Conservation (phyloP, 2,329 filamentous ascomycete species). For the Claviceps fusiformis region DNA sequence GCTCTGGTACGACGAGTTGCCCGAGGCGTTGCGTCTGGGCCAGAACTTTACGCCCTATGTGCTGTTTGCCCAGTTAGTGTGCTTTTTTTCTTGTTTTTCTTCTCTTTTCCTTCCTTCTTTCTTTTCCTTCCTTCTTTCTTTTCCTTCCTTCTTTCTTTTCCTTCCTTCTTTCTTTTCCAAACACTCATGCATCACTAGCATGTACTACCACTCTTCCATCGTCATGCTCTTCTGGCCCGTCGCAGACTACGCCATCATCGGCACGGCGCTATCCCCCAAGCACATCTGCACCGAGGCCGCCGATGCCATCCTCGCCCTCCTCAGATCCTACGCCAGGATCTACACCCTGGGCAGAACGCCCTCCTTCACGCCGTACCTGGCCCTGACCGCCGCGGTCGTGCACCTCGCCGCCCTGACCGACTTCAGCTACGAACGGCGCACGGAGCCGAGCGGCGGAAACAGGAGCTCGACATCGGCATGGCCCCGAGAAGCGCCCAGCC, state of each 20-base stretch:
- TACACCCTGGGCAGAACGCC: slow-evolving; percentile 43
- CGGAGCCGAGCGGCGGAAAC: neutral
- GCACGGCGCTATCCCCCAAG: slow-evolving; percentile 46
- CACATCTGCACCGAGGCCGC: slow-evolving; percentile 52
- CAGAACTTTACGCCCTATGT: slow-evolving; percentile 60
- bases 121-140: too few species aligned
- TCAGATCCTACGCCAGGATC: slow-evolving; percentile 40
- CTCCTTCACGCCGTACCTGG: slow-evolving; percentile 46
- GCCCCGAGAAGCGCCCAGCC: neutral
- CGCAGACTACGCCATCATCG: slow-evolving; percentile 47
- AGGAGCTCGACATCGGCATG: neutral
- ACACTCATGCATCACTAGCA: slow-evolving; percentile 24
- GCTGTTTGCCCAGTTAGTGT: slow-evolving; percentile 56
- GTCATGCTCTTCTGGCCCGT: slow-evolving; percentile 58
- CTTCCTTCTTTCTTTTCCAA: too few species aligned
- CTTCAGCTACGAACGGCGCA: neutral
- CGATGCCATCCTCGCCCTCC: slow-evolving; percentile 40
- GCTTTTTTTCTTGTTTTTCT: too few species aligned
- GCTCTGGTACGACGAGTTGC: slow-evolving; percentile 56
- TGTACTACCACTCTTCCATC: slow-evolving; percentile 56
- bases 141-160: too few species aligned
- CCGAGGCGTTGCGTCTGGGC: slow-evolving; percentile 46
- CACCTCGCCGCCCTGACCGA: slow-evolving; percentile 32
- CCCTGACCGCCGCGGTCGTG: slow-evolving; percentile 43
- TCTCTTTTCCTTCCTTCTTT: too few species aligned